These are phyloP conservation scores for Helminthosporium solani DNA, from an alignment of 2,329 filamentous ascomycete genomes.

Conservation along the genomic window DNA sequence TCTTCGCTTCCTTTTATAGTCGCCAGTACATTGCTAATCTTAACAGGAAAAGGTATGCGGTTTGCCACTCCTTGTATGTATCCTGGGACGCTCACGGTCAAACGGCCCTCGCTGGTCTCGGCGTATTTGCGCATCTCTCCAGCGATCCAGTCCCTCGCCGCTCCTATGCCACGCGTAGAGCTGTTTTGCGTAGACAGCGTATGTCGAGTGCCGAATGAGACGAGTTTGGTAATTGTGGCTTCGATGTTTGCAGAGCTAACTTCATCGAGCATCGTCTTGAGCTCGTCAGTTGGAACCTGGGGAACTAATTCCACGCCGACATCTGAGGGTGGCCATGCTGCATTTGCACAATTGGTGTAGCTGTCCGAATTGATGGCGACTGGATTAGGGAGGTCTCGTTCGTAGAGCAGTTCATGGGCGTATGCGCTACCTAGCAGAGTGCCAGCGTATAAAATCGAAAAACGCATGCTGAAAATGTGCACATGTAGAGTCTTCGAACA, in stretches of 20 bases:
- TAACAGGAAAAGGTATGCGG: slow-evolving; percentile 53
- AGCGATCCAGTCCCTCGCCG: slow-evolving; percentile 59
- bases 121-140: slow-evolving; percentile 53
- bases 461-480: slow-evolving; percentile 19
- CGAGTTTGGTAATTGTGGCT: slow-evolving; percentile 54
- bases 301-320: slow-evolving; percentile 42
- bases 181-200: slow-evolving; percentile 57
- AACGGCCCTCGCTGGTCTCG: slow-evolving; percentile 49
- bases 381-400: slow-evolving; percentile 27
- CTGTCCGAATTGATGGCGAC: slow-evolving; percentile 35
- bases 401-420: slow-evolving; percentile 29
- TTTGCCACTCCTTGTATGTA: slow-evolving; percentile 53
- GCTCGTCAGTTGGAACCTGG: slow-evolving; percentile 44
- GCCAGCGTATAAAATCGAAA: slow-evolving; percentile 11
- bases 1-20: slow-evolving; percentile 53
- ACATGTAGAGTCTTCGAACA: background rate
- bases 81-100: slow-evolving; percentile 53
- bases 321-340: slow-evolving; percentile 46
- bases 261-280: slow-evolving; percentile 43
- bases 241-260: slow-evolving; percentile 50
- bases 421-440: slow-evolving; percentile 19
- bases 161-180: slow-evolving; percentile 55
- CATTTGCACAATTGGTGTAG: slow-evolving; percentile 36
- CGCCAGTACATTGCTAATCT: slow-evolving; percentile 53
- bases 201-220: slow-evolving; percentile 59